phyloP scores from a whole-genome alignment of 2,329 filamentous ascomycete genomes.

The Cladosporium sp. region DNA sequence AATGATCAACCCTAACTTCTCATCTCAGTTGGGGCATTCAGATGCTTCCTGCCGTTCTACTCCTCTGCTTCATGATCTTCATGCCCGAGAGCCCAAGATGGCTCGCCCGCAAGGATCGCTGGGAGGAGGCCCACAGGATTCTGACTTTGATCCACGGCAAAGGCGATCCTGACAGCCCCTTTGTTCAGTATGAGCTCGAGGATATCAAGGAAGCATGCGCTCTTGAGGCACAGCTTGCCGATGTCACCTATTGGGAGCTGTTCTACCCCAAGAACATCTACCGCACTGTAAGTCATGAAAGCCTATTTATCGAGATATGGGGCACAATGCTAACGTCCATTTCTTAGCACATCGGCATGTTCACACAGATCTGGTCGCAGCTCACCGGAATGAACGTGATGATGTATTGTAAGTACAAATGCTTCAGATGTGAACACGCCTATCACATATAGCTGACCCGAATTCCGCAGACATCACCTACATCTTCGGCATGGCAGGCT shows the following conservation, averaged over 20 bases:
- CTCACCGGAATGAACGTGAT: conserved; percentile 71
- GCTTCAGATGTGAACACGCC: background rate
- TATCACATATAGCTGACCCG: background rate
- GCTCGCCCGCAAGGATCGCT: conserved; percentile 43
- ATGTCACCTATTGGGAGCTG: conserved; percentile 68
- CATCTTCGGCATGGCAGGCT: conserved; percentile 68
- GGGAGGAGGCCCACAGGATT: conserved; percentile 42
- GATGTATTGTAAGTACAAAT: conserved; percentile 37
- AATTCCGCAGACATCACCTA: conserved; percentile 41
- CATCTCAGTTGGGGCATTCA: conserved; percentile 42
- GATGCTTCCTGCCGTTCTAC: conserved; percentile 37
- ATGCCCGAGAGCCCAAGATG: conserved; percentile 43
- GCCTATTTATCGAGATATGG: too few species aligned
- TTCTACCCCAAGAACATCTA: conserved; percentile 68
- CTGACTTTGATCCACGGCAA: conserved; percentile 41
- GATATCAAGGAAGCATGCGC: conserved; percentile 67
- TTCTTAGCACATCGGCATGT: conserved; percentile 55
- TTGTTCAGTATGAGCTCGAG: conserved; percentile 63
- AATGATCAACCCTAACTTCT: conserved; percentile 31
- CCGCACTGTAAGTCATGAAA: conserved; percentile 39
- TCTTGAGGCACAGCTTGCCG: conserved; percentile 65
- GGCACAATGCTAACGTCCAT: too few species aligned
- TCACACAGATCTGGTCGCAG: conserved; percentile 70
- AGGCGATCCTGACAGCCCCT: conserved; percentile 34
- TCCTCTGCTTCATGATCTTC: conserved; percentile 39